Conservation (phyloP, 2,329 filamentous ascomycete species). For the Trichoderma brevicompactum region DNA sequence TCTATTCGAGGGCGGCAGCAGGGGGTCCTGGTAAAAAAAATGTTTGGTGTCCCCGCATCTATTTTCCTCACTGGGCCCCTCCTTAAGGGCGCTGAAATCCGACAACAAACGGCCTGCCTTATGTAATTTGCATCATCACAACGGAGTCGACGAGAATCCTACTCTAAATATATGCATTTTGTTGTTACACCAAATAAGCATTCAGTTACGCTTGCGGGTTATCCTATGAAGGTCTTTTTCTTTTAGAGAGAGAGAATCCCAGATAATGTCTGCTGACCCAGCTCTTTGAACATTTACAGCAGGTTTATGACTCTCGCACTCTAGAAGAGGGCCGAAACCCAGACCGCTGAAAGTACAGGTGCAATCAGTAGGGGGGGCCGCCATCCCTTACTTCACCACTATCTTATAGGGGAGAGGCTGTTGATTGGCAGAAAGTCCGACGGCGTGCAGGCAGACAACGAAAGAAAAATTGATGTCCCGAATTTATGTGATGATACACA, state of each 20-base stretch:
- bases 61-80: not conserved
- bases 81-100: not conserved
- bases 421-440: not conserved
- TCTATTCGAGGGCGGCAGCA: not conserved
- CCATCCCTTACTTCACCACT: constrained; percentile 6
- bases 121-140: too few relatives aligned
- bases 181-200: too few relatives aligned
- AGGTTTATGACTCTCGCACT: not conserved
- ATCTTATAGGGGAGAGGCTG: not conserved
- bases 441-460: not conserved
- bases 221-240: too few relatives aligned
- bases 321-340: constrained; percentile 5
- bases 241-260: too few relatives aligned
- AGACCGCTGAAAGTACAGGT: constrained; percentile 4
- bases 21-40: not conserved
- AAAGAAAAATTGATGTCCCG: too few relatives aligned
- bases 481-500: too few relatives aligned
- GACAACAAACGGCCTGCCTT: not conserved
- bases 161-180: too few relatives aligned
- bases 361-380: not conserved
- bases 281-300: not conserved
- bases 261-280: not conserved
- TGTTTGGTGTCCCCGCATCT: not conserved
- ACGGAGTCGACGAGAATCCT: too few relatives aligned
- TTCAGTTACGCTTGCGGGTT: too few relatives aligned